phyloP scores from a whole-genome alignment of 2,329 filamentous ascomycete genomes.

The Trichoderma cornu-damae region DNA sequence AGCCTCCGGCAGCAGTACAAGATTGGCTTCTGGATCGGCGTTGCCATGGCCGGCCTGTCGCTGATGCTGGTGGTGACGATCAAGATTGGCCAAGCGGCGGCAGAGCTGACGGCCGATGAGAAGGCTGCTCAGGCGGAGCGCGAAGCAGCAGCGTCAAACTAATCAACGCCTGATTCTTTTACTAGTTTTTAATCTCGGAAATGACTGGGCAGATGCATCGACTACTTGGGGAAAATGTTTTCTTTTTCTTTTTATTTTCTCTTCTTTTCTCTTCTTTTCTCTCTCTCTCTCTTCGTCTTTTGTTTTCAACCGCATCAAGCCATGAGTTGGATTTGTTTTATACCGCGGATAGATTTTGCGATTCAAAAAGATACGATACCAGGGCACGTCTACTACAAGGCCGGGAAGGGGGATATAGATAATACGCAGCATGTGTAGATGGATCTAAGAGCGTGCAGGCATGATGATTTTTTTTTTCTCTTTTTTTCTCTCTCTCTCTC shows the following conservation, averaged over 20 bases:
- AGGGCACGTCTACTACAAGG: neutral
- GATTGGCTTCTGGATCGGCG: conserved; percentile 62
- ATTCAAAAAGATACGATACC: neutral
- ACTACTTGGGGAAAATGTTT: neutral
- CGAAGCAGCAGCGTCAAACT: neutral
- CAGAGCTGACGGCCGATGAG: conserved; percentile 55
- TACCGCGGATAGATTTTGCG: neutral
- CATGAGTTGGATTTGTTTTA: neutral
- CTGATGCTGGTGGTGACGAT: conserved; percentile 53
- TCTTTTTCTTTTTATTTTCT: neutral
- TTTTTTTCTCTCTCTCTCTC: too few species aligned
- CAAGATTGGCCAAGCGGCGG: conserved; percentile 49
- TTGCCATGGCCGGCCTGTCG: conserved; percentile 49
- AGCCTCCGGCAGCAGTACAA: conserved; percentile 53
- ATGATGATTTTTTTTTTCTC: neutral
- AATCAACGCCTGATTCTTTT: neutral
- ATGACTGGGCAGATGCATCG: neutral
- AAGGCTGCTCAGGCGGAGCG: conserved; percentile 32
- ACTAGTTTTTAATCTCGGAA: neutral
- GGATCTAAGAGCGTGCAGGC: neutral
- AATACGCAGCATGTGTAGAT: neutral
- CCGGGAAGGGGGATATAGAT: neutral
- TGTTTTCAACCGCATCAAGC: neutral
- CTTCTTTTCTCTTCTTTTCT: neutral
- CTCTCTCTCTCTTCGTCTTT: neutral